Evolutionary conservation across 1,139 yeast species (phyloP).

Genomic region (Hansenula sp.): DNA sequence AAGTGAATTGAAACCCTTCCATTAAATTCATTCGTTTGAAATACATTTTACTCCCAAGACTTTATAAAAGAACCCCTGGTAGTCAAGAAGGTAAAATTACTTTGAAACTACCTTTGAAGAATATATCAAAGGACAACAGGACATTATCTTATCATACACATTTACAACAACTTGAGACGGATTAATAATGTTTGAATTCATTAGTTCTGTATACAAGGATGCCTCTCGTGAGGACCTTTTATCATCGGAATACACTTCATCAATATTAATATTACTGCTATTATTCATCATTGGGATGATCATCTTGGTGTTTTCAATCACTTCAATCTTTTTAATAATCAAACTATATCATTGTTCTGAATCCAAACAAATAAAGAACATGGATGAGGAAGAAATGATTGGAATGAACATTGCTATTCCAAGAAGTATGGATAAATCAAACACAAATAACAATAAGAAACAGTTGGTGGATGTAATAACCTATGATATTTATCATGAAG

Average conservation of each 20-base stretch:
- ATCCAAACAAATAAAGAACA: constrained; percentile 5
- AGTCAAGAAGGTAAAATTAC: too few relatives aligned
- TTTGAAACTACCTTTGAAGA: too few relatives aligned
- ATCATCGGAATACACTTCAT: constrained; percentile 12
- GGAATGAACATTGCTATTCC: neutral
- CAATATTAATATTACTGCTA: constrained; percentile 10
- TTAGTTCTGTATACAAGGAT: constrained; percentile 3
- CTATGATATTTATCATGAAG: constrained; percentile 2
- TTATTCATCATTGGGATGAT: constrained; percentile 14
- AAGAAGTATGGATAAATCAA: neutral
- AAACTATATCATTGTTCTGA: constrained; percentile 15
- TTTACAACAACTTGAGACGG: neutral
- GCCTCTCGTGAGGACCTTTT: constrained; percentile 5
- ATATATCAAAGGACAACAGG: too few relatives aligned
- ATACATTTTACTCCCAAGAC: neutral
- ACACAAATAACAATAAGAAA: neutral
- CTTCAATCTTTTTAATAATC: constrained; percentile 11
- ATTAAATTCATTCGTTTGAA: too few relatives aligned
- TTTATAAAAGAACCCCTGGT: neutral
- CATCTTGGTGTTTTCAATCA: constrained; percentile 11
- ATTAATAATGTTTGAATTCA: neutral
- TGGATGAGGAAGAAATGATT: neutral
- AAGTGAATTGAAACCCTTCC: too few relatives aligned
- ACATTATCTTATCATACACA: too few relatives aligned
- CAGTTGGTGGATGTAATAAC: constrained; percentile 1